Evolutionary conservation across 1,284 basidiomycete genomes (phyloP).

Genomic region (Sporisorium iseilematis-ciliati): DNA sequence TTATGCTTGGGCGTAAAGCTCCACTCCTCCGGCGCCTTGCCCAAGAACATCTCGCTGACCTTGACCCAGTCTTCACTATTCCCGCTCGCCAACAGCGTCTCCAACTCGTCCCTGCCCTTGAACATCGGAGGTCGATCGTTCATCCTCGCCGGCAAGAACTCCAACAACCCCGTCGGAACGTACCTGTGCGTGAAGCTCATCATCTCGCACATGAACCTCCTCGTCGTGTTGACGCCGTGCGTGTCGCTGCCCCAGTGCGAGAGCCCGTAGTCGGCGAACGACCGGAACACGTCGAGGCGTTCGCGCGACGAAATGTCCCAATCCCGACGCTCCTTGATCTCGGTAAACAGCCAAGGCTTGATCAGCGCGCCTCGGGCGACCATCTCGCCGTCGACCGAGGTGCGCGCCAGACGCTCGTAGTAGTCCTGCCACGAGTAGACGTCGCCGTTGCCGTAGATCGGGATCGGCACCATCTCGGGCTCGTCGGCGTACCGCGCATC

Average conservation of each 20-base stretch:
- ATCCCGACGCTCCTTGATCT: conserved; percentile 82
- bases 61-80: conserved; percentile 93
- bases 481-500: conserved; percentile 51
- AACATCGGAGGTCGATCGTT: conserved; percentile 92
- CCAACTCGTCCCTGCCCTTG: conserved; percentile 84
- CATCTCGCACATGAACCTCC: conserved; percentile 93
- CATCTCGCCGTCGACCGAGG: conserved; percentile 94
- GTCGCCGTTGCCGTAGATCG: conserved; percentile 96
- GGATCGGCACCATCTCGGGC: conserved; percentile 77
- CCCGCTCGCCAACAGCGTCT: conserved; percentile 82
- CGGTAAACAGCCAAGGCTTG: conserved; percentile 84
- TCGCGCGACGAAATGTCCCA: conserved; percentile 95
- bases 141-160: conserved; percentile 82
- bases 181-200: conserved; percentile 96
- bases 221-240: conserved; percentile 86
- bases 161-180: conserved; percentile 91
- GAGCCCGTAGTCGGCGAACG: conserved; percentile 69
- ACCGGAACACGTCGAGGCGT: conserved; percentile 85
- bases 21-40: conserved; percentile 75
- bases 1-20: conserved; percentile 74
- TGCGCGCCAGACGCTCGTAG: conserved; percentile 80
- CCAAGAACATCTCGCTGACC: conserved; percentile 93
- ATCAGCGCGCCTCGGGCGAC: conserved; percentile 92
- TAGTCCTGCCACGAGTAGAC: conserved; percentile 89
- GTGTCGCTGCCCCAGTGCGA: conserved; percentile 69